A percentile compares a stretch with the other conserved stretches of the same genome.
Conservation (phyloP, 2,329 filamentous ascomycete genomes). For the Zymoseptoria ardabiliae region DNA sequence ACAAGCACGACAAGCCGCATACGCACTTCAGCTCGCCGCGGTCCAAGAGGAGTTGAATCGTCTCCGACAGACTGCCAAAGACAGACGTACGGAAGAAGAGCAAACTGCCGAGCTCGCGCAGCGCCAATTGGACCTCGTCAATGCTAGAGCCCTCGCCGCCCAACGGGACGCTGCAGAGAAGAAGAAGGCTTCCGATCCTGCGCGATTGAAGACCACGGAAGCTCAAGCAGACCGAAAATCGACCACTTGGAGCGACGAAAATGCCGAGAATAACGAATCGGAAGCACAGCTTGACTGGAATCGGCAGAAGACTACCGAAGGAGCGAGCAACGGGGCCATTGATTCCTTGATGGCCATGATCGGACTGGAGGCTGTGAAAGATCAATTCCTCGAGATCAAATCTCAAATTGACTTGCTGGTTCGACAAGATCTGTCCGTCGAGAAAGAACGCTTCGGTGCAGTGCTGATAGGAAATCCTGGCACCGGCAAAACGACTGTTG, state of each 20-base stretch:
- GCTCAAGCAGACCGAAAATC: not conserved
- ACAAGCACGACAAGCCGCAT: slow-evolving; percentile 38
- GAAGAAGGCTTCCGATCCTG: not conserved
- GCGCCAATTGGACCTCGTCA: slow-evolving; percentile 41
- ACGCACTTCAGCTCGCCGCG: slow-evolving; percentile 39
- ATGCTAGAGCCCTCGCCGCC: slow-evolving; percentile 21
- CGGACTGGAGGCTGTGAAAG: slow-evolving; percentile 63
- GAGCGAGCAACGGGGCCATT: slow-evolving; percentile 46
- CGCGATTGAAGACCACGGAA: not conserved
- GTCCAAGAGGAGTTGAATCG: slow-evolving; percentile 49
- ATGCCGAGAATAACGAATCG: slow-evolving; percentile 4
- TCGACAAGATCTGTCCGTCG: slow-evolving; percentile 50
- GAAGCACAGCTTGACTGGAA: slow-evolving; percentile 53
- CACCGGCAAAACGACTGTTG: slow-evolving; percentile 72
- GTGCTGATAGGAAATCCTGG: slow-evolving; percentile 66
- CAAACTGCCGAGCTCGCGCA: slow-evolving; percentile 41
- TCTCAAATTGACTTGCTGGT: slow-evolving; percentile 52
- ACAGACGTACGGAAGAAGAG: slow-evolving; percentile 39
- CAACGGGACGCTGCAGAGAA: not conserved
- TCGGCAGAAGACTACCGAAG: slow-evolving; percentile 48
- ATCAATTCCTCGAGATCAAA: slow-evolving; percentile 56
- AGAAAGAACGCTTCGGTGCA: slow-evolving; percentile 54
- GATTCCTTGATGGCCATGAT: slow-evolving; percentile 64
- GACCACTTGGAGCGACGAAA: not conserved
- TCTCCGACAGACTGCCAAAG: slow-evolving; percentile 38